Evolutionary conservation across 805 yeast species (phyloP).

Genomic region (Candida pseudofarinosa): DNA sequence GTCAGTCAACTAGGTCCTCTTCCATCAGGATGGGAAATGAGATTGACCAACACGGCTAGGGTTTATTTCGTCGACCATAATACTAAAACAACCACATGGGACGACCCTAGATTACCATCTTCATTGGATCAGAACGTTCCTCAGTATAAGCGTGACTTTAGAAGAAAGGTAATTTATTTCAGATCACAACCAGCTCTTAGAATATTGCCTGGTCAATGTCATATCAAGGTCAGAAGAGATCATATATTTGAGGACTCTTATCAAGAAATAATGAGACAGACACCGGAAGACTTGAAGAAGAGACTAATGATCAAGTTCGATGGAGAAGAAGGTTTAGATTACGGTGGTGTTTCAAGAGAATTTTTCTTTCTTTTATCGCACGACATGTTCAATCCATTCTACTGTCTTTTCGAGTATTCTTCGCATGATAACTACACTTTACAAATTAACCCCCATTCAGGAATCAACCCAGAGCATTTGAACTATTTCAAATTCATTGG

Average conservation of each 20-base stretch:
- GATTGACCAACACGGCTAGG: conserved; percentile 96
- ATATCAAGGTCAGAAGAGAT: conserved; percentile 94
- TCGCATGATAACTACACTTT: conserved; percentile 97
- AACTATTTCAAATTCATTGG: conserved; percentile 98
- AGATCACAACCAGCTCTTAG: conserved; percentile 97
- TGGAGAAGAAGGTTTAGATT: conserved; percentile 99
- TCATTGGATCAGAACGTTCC: conserved; percentile 98
- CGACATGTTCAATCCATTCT: conserved; percentile 98
- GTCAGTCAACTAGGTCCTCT: conserved; percentile 96
- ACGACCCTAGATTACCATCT: conserved; percentile 97
- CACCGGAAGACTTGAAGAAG: conserved; percentile 97
- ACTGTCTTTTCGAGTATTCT: conserved; percentile 94
- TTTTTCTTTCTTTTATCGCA: conserved; percentile 94
- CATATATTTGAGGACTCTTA: conserved; percentile 96
- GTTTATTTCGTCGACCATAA: conserved; percentile 98
- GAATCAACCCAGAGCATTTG: conserved; percentile 95
- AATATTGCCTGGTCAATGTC: conserved; percentile 97
- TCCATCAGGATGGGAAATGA: conserved; percentile 99
- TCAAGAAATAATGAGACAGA: conserved; percentile 97
- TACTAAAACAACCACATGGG: conserved; percentile 99
- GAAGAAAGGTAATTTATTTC: conserved; percentile 95
- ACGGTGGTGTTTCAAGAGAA: conserved; percentile 99
- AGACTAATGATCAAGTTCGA: conserved; percentile 97
- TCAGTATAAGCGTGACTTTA: conserved; percentile 97
- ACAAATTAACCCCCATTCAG: conserved; percentile 96